Percentiles rank a stretch among this genome's conserved stretches.
phyloP scores from a whole-genome alignment of 1,284 basidiomycete species.

The Moesziomyces antarcticus region DNA sequence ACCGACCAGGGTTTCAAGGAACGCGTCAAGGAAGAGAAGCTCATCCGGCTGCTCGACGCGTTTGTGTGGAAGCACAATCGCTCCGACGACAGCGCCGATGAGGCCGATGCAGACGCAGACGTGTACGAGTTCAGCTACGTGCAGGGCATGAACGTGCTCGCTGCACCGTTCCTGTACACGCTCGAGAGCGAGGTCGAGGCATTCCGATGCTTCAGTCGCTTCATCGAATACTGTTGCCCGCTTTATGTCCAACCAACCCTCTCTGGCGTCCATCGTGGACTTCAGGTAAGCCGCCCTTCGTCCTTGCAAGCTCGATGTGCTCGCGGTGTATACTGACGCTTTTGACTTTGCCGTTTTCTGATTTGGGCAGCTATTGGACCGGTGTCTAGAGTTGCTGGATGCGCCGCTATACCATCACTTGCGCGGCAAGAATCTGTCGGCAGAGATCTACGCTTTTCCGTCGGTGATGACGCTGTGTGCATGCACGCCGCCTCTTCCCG shows the following conservation, averaged over 20 bases:
- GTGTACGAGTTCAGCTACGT: conserved; percentile 85
- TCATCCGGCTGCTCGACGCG: conserved; percentile 92
- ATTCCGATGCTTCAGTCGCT: conserved; percentile 91
- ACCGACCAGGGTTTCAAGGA: conserved; percentile 95
- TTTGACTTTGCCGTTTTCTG: not conserved
- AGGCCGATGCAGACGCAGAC: conserved; percentile 57
- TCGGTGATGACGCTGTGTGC: conserved; percentile 94
- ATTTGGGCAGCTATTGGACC: conserved; percentile 80
- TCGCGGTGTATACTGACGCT: not conserved
- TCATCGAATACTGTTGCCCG: conserved; percentile 92
- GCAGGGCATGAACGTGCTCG: conserved; percentile 98
- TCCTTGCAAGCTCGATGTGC: not conserved
- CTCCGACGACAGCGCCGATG: conserved; percentile 72
- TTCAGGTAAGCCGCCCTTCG: conserved; percentile 76
- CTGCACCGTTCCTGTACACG: conserved; percentile 94
- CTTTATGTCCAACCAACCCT: conserved; percentile 94
- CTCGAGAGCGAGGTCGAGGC: conserved; percentile 96
- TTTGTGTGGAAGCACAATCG: conserved; percentile 91
- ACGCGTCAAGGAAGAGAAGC: conserved; percentile 92
- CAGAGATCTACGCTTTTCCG: conserved; percentile 96
- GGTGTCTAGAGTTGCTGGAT: conserved; percentile 89
- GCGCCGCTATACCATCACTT: conserved; percentile 83
- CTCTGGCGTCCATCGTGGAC: conserved; percentile 90
- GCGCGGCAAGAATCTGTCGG: conserved; percentile 90
- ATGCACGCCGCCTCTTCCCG: conserved; percentile 92